Evolutionary conservation across 2,329 filamentous ascomycete species (phyloP), one percentile per base, ranked within the genome.

Genomic region (Curvularia hawaiiensis): DNA sequence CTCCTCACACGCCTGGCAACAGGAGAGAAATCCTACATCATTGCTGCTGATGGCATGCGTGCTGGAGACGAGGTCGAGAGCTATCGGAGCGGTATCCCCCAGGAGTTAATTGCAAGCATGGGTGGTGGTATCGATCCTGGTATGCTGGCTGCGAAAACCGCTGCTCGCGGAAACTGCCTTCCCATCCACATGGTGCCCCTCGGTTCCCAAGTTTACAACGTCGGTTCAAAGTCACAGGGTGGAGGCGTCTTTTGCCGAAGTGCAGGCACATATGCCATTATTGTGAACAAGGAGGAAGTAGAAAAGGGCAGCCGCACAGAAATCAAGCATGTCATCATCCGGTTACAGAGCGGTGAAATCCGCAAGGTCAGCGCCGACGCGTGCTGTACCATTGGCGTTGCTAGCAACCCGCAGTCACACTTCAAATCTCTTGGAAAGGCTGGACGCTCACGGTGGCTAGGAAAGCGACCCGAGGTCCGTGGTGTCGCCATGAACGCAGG

Each of bases 401-500:
- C 94, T 40, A 98, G 95, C 84, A 99, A 99, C 78, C 86, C 90
- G 46, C 90, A 97, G 75, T 90, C 92, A 77, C 91, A 97, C 66
- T 96, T 96, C 78, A 84, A 87, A 64, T 91, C 95, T 73, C 84
- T 99, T 56, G 96, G 96, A 69, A 99, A 99, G 81, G 95, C 95
- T 68, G 95, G 95, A 74, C 87, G 96, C 70, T 92, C 89, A 68
- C 87, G 95, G 72, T 97, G 92, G 93, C 79, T 98, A 65, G 95
- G 95, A 74, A 97, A 96, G 73, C 85, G 95, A 67, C 95, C 95
- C 16, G 97, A 95, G 0, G 95, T 99, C 44, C 88, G 96, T 82
- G 96, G 95, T 89, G 81, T 98, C 69, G 95, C 96, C 62, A 99
- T 99, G 96, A 99, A 99, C 82, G 92, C 94, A 77, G 87, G 90